These are phyloP conservation scores for Solanum acaule DNA, from an alignment of 257 asterid genomes.

Conservation along the genomic window DNA sequence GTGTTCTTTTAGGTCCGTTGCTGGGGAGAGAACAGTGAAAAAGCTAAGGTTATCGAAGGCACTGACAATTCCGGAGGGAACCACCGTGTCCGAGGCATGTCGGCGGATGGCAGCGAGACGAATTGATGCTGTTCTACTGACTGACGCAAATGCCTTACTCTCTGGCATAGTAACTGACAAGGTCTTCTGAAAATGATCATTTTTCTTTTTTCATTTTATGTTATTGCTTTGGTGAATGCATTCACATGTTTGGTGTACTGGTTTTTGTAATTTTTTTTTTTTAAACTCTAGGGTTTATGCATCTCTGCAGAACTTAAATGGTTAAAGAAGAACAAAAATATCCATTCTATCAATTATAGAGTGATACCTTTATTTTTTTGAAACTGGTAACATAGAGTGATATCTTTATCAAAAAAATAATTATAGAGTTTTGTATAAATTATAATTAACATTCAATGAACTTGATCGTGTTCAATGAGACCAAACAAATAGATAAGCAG, in stretches of 20 bases:
- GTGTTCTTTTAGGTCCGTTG: slow-evolving; percentile 31
- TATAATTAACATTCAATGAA: neutral
- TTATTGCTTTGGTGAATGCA: neutral
- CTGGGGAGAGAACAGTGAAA: slow-evolving; percentile 92
- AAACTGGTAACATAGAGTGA: no score
- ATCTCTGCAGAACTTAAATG: neutral
- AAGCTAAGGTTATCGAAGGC: slow-evolving; percentile 87
- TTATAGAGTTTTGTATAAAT: neutral
- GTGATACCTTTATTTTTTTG: neutral
- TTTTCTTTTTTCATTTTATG: neutral
- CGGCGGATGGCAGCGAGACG: slow-evolving; percentile 90
- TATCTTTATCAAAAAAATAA: neutral
- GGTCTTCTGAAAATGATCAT: slow-evolving; percentile 23
- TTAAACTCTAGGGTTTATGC: neutral
- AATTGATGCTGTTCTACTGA: slow-evolving; percentile 83
- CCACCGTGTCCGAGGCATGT: slow-evolving; percentile 89
- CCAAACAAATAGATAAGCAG: neutral
- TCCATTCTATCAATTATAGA: neutral
- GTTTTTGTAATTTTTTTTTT: neutral
- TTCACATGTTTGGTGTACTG: neutral
- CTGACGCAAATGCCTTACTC: slow-evolving; percentile 86
- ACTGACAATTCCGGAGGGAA: slow-evolving; percentile 90
- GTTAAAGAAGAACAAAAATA: neutral
- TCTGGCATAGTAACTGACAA: slow-evolving; percentile 97
- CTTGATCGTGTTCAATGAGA: neutral